Evolutionary conservation across 2,329 filamentous ascomycete genomes (phyloP).

Genomic region (Colletotrichum spaethianum): DNA sequence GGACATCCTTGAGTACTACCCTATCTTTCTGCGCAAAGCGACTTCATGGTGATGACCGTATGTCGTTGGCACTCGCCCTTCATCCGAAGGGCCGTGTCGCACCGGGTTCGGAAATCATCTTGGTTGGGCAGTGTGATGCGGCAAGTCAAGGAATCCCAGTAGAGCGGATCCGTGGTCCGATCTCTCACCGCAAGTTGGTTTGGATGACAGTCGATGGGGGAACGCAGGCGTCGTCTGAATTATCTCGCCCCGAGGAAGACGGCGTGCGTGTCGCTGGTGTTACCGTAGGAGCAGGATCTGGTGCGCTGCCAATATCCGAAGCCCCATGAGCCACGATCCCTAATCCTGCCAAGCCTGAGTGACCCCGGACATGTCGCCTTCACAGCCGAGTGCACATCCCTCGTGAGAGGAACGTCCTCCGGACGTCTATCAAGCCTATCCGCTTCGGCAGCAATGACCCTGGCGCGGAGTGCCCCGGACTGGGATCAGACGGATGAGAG

Average conservation of each 20-base stretch:
- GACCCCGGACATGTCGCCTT: background rate
- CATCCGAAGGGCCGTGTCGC: background rate
- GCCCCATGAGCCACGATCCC: background rate
- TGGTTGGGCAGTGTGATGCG: constrained; percentile 7
- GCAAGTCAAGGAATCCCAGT: constrained; percentile 14
- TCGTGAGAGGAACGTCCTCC: constrained; percentile 15
- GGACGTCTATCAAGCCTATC: constrained; percentile 18
- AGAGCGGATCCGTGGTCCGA: background rate
- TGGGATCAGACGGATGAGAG: constrained; percentile 4
- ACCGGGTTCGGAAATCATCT: constrained; percentile 7
- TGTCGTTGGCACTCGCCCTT: background rate
- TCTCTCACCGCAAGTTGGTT: background rate
- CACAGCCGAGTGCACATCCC: constrained; percentile 19
- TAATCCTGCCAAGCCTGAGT: no score
- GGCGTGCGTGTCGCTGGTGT: background rate
- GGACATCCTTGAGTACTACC: background rate
- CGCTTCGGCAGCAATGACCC: constrained; percentile 13
- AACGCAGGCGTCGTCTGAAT: background rate
- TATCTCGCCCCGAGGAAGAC: background rate
- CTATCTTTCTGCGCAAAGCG: background rate
- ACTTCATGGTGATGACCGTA: background rate
- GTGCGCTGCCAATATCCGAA: background rate
- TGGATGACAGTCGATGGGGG: background rate
- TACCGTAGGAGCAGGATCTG: background rate
- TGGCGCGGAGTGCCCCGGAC: constrained; percentile 20